Percentiles rank a stretch among this genome's conserved stretches.
Conservation (phyloP, 148 eudicot genomes). For the Cornus suecica region DNA sequence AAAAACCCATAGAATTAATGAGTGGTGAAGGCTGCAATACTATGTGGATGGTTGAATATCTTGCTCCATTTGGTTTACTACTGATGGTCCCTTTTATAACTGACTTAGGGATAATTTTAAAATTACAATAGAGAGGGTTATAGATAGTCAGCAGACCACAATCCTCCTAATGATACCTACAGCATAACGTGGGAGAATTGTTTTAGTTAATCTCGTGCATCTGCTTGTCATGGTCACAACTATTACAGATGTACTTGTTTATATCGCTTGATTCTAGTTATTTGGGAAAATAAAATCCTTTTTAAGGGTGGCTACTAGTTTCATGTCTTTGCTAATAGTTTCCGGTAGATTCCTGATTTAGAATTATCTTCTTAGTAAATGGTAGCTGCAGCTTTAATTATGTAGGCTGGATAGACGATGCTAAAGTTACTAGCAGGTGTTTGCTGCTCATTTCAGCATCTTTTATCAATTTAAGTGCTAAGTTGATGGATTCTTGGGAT, state of each 20-base stretch:
- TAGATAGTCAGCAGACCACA: not conserved
- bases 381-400: not conserved
- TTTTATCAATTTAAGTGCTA: not conserved
- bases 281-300: not conserved
- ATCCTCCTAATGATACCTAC: not conserved
- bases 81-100: not conserved
- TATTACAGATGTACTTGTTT: not conserved
- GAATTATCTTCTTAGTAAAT: not conserved
- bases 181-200: not conserved
- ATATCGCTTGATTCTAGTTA: not conserved
- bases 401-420: not conserved
- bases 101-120: not conserved
- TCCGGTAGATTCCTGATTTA: not conserved
- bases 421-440: not conserved
- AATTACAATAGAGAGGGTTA: not conserved
- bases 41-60: not conserved
- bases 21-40: not conserved
- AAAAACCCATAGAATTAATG: not conserved
- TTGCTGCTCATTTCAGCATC: not conserved
- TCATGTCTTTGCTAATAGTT: not conserved
- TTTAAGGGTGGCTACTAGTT: not conserved
- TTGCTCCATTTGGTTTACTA: not conserved
- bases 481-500: not conserved
- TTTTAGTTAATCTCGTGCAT: no score
- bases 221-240: no score